Base-by-base conservation (phyloP, 2,329 filamentous ascomycete genomes). In the Periconia sp. region DNA sequence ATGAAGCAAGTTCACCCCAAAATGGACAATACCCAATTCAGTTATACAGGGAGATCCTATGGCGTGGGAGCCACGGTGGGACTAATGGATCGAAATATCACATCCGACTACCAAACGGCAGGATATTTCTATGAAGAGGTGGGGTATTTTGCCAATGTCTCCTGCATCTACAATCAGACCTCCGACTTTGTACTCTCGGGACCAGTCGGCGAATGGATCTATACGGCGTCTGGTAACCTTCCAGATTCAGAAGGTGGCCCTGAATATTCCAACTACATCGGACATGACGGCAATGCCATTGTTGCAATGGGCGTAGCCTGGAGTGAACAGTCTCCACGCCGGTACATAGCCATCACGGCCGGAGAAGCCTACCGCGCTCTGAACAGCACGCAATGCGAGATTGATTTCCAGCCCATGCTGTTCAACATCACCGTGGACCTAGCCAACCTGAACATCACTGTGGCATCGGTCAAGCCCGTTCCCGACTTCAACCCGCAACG, bases 1-100 rank as follows among this genome's bases (percentile, higher is more conserved):
- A 55, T 45, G 2, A 53, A 50, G 6, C 55, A 56, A 37, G 37
- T 62, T 27, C 65, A 66, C 54, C 55, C 61, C n/a, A 67, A 67
- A 44, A 56, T 62, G 15, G 65, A 67, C 56, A 67, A 66, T 44
- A 64, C 64, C 1, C 64, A 62, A 19, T 68, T 64, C 50, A 67
- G 63, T 46, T 67, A 67, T 49, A 49, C 52, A 6, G 64, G 64
- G 44, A 73, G 77, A 60, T 72, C 75, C 1, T 77, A 77, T 60
- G 76, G 76, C 60, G 74, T 77, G 18, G 76, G 75, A 50, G 74
- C 74, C 45, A 70, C 77, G n/a, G 66, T 74, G 8, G 63, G 64
- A 13, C 54, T 68, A 5, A 60, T 57, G 41, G 65, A 68, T 41
- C 46, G 54, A 10, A 19, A 35, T 3, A 64, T 68, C 6, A 45